Evolutionary conservation across 805 yeast species (phyloP), one percentile per base, ranked within the genome.

Genomic region (Wickerhamomyces ciferrii): DNA sequence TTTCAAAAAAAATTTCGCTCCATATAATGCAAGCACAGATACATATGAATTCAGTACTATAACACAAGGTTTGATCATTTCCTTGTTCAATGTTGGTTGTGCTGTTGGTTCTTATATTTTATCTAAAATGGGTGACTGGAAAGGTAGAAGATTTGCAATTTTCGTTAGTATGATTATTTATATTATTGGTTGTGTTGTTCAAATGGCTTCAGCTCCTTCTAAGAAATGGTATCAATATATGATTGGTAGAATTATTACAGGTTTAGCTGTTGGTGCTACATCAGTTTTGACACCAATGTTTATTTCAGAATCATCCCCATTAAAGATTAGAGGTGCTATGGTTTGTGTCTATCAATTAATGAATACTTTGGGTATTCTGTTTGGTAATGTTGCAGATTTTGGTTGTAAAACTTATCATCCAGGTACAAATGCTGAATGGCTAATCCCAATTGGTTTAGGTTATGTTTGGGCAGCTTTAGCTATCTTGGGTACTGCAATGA

Each of bases 281-380:
- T 79, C 92, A 17, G 88, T 90, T 39, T 71, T 84, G 47, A 86
- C 85, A 29, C 92, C 95, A 38, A 70, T 87, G 68, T 79, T 83
- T 61, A 81, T 83, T 56, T 72, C 84, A 39, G 91, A 84, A 62
- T 72, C 81, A 47, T 70, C 89, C 43, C 90, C 90, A 48, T 78
- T 80, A 50, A 74, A 72, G 43, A 68, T 83, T 42, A 78, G 90
- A 76, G 90, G 90, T 60, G 70, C 86, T 17, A 71, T 83, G 55
- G 88, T 84, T 46, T 79, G 83, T 37, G 74, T 80, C 52, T 84
- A 76, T 71, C 90, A 84, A 65, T 70, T 84, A 58, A 78, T 75
- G 75, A 78, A 83, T 58, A 83, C 89, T 39, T 64, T 76, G 42
- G 90, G 89, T 75, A 83, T 83, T 54, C 78, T 83, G 61, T 65